Evolutionary conservation across 2,329 filamentous ascomycete genomes (phyloP).

Genomic region (Penicillium olsonii): DNA sequence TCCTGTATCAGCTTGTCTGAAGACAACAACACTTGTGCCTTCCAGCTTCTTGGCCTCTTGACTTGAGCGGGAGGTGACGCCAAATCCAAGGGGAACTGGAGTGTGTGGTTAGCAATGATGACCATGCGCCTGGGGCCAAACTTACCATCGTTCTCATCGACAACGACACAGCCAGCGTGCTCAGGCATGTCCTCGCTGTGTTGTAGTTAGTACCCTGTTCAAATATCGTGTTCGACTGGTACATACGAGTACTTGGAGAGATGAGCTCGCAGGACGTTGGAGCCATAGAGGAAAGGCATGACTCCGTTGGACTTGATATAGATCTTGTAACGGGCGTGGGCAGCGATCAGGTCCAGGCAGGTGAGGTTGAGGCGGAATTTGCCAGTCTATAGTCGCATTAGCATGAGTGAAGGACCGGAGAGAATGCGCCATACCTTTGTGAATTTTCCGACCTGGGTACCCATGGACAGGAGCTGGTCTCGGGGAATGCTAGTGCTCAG

Average conservation of each 20-base stretch:
- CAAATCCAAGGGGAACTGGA: slow-evolving; percentile 71
- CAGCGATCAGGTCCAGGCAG: slow-evolving; percentile 81
- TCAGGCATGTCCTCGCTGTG: background rate
- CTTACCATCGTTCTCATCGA: slow-evolving; percentile 2
- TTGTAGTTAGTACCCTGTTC: slow-evolving; percentile 44
- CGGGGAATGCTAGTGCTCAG: slow-evolving; percentile 82
- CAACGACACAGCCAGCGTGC: background rate
- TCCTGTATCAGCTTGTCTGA: slow-evolving; percentile 89
- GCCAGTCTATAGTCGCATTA: slow-evolving; percentile 61
- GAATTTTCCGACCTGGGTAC: slow-evolving; percentile 61
- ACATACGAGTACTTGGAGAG: background rate
- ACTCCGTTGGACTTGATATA: slow-evolving; percentile 96
- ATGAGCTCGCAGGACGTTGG: background rate
- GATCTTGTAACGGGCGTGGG: slow-evolving; percentile 92
- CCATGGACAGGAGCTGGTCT: slow-evolving; percentile 80
- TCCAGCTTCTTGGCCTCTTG: slow-evolving; percentile 81
- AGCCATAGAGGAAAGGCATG: slow-evolving; percentile 72
- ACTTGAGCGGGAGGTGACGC: slow-evolving; percentile 84
- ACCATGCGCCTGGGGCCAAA: background rate
- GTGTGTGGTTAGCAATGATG: background rate
- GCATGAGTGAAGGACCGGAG: background rate
- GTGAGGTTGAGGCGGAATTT: slow-evolving; percentile 96
- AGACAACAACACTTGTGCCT: slow-evolving; percentile 84
- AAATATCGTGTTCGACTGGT: slow-evolving; percentile 46
- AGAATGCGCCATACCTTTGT: background rate